A percentile compares a stretch with the other conserved stretches of the same genome.
phyloP scores from a whole-genome alignment of 164 flowering plant genomes.

The Piper longum region DNA sequence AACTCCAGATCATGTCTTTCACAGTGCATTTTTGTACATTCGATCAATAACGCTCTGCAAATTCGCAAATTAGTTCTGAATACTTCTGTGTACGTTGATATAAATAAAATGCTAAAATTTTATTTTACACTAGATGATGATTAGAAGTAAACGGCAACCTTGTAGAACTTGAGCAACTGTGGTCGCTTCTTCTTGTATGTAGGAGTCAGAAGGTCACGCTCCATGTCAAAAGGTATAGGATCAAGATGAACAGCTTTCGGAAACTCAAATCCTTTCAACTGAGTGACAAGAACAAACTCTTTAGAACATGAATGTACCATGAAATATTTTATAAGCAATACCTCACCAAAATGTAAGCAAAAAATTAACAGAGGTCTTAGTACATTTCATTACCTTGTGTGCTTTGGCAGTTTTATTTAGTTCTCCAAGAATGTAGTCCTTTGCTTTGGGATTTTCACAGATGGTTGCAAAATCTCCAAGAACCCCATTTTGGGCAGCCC shows the following conservation, averaged over 20 bases:
- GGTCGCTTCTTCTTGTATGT: constrained; percentile 97
- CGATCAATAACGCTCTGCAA: constrained; percentile 45
- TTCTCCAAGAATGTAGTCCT: constrained; percentile 60
- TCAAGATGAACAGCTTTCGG: constrained; percentile 82
- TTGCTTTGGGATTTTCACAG: constrained; percentile 66
- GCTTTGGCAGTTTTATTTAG: constrained; percentile 68
- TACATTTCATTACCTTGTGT: constrained; percentile 45
- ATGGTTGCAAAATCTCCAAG: constrained; percentile 60
- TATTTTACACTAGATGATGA: too few species aligned
- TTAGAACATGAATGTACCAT: not conserved
- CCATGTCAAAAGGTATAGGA: constrained; percentile 84
- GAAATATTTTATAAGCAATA: too few species aligned
- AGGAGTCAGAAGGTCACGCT: constrained; percentile 92
- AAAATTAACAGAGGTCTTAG: not conserved
- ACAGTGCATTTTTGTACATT: constrained; percentile 50
- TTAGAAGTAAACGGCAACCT: constrained; percentile 32
- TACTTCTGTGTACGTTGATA: not conserved
- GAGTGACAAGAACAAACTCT: constrained; percentile 13
- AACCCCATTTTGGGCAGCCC: constrained; percentile 41
- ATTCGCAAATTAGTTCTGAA: constrained; percentile 1
- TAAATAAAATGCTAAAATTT: not conserved
- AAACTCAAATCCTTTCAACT: constrained; percentile 96
- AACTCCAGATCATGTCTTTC: not conserved
- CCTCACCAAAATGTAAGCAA: not conserved
- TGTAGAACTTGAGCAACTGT: constrained; percentile 76